Conservation (phyloP, 2,329 filamentous ascomycete species). For the Chaetomium olivaceum region DNA sequence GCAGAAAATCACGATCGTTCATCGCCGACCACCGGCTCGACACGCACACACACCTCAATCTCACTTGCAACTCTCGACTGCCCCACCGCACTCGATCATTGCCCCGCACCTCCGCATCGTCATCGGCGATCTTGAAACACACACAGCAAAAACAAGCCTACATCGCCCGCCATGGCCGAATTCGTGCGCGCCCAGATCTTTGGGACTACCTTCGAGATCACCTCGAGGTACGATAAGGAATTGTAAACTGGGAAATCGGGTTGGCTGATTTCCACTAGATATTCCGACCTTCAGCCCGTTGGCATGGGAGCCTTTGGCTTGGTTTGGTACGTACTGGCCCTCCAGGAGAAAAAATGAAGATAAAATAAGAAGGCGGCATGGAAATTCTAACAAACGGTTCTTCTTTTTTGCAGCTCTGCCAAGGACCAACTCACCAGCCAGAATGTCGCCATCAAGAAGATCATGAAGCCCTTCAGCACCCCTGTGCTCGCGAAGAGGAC, state of each 20-base stretch:
- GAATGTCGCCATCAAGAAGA: slow-evolving; percentile 99
- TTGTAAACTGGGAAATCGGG: slow-evolving; percentile 4
- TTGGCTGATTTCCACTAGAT: slow-evolving; percentile 48
- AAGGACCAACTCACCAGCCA: slow-evolving; percentile 97
- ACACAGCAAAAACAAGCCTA: slow-evolving; percentile 14
- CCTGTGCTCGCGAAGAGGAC: slow-evolving; percentile 96
- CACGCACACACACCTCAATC: background rate
- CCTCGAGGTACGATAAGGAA: slow-evolving; percentile 73
- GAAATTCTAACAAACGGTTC: slow-evolving; percentile 23
- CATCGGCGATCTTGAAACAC: slow-evolving; percentile 20
- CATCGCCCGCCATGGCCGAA: slow-evolving; percentile 78
- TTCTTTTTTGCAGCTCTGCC: slow-evolving; percentile 68
- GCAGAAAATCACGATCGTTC: background rate
- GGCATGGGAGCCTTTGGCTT: slow-evolving; percentile 99
- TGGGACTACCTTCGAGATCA: slow-evolving; percentile 99
- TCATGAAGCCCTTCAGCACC: slow-evolving; percentile 99
- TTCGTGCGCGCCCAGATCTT: slow-evolving; percentile 99
- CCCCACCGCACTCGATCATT: slow-evolving; percentile 2
- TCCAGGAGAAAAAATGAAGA: background rate
- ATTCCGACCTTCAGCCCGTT: slow-evolving; percentile 96
- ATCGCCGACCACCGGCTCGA: background rate
- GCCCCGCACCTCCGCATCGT: slow-evolving; percentile 13
- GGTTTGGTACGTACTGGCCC: slow-evolving; percentile 67
- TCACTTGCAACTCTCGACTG: background rate
- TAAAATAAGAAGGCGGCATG: background rate